phyloP scores from a whole-genome alignment of 1,284 basidiomycete species.

The Rhodotorula sp. region DNA sequence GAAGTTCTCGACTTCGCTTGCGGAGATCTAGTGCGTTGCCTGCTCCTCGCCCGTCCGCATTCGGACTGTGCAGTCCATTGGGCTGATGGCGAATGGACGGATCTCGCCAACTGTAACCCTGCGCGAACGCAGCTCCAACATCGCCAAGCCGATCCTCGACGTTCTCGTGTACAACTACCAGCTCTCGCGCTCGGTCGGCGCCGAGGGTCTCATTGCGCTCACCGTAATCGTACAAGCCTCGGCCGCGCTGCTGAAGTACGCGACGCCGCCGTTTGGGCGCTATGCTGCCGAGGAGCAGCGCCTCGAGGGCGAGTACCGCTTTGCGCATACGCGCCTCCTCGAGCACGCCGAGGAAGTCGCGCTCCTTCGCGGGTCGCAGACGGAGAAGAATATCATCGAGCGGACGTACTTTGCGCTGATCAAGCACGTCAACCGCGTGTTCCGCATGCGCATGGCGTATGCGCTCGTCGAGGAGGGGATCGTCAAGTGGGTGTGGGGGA shows the following conservation, averaged over 20 bases:
- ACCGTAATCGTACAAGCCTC: conserved; percentile 81
- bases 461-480: conserved; percentile 91
- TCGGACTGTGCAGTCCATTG: too few relatives aligned
- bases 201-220: conserved; percentile 83
- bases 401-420: conserved; percentile 84
- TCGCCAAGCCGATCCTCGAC: conserved; percentile 90
- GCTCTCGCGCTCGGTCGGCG: conserved; percentile 88
- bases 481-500: conserved; percentile 91
- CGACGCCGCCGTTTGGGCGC: conserved; percentile 91
- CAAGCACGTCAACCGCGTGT: conserved; percentile 82
- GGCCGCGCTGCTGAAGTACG: conserved; percentile 71
- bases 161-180: conserved; percentile 92
- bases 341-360: conserved; percentile 95
- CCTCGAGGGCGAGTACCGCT: conserved; percentile 86
- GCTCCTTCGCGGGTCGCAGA: conserved; percentile 85
- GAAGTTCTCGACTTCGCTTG: conserved; percentile 85
- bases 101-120: background rate
- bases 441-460: conserved; percentile 83
- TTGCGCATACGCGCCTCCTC: conserved; percentile 88
- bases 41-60: too few relatives aligned
- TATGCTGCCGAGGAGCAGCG: conserved; percentile 76
- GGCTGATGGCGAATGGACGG: background rate
- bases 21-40: conserved; percentile 71
- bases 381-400: conserved; percentile 91
- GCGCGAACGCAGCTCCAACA: conserved; percentile 60